Conservation (phyloP, 805 yeast genomes). For the Metschnikowia drakensbergensis region DNA sequence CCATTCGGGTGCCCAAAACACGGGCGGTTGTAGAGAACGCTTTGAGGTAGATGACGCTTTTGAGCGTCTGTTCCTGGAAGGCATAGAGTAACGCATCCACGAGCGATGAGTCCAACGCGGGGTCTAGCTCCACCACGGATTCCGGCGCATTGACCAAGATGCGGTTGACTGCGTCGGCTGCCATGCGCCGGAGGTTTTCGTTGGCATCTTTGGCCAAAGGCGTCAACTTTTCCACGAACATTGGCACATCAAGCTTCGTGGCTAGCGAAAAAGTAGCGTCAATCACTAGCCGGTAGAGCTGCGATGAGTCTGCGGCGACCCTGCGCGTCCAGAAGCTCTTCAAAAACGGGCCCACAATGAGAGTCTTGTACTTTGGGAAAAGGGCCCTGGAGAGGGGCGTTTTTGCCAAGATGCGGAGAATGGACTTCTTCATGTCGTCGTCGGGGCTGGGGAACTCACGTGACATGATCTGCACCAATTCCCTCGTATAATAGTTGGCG, state of each 20-base stretch:
- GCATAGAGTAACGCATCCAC: slow-evolving; percentile 80
- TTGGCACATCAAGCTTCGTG: slow-evolving; percentile 60
- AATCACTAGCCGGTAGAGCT: slow-evolving; percentile 56
- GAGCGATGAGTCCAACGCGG: slow-evolving; percentile 57
- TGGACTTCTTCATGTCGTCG: slow-evolving; percentile 78
- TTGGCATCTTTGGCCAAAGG: slow-evolving; percentile 72
- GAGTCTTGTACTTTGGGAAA: slow-evolving; percentile 39
- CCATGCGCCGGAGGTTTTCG: slow-evolving; percentile 75
- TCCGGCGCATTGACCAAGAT: slow-evolving; percentile 41
- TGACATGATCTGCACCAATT: slow-evolving; percentile 60
- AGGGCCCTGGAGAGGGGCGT: slow-evolving; percentile 62
- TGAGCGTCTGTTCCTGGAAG: slow-evolving; percentile 70
- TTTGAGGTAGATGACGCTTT: slow-evolving; percentile 50
- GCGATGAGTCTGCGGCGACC: slow-evolving; percentile 59
- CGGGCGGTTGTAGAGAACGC: slow-evolving; percentile 63
- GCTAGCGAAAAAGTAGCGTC: slow-evolving; percentile 71
- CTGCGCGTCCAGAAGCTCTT: slow-evolving; percentile 78
- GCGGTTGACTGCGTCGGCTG: slow-evolving; percentile 63
- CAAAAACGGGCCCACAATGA: slow-evolving; percentile 60
- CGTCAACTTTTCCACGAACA: slow-evolving; percentile 54
- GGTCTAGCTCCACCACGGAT: slow-evolving; percentile 50
- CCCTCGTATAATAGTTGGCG: slow-evolving; percentile 71
- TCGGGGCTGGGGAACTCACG: slow-evolving; percentile 80
- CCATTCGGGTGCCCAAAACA: slow-evolving; percentile 59
- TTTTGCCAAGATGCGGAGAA: slow-evolving; percentile 62